phyloP scores from a whole-genome alignment of 1,284 basidiomycete species.

The Ganoderma leucocontextum region DNA sequence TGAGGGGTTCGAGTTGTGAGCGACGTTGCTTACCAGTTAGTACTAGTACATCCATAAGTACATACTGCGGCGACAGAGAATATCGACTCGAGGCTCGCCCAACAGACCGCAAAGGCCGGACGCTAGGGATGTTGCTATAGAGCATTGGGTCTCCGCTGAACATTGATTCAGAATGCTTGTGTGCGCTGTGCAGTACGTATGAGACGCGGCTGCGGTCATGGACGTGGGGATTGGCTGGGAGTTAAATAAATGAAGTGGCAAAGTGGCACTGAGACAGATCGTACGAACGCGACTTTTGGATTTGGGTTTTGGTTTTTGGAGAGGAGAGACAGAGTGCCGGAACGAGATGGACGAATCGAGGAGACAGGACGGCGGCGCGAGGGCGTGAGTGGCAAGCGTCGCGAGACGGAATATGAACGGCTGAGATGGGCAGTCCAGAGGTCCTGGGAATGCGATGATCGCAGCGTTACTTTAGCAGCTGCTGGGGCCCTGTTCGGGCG shows the following conservation, averaged over 20 bases:
- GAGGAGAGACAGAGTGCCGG: conserved; percentile 16
- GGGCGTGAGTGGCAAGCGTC: background rate
- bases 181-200: background rate
- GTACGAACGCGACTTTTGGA: background rate
- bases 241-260: background rate
- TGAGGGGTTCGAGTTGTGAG: background rate
- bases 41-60: background rate
- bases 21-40: background rate
- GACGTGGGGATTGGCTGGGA: background rate
- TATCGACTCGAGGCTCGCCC: background rate
- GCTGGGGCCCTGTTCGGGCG: background rate
- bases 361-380: background rate
- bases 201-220: background rate
- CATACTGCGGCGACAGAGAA: background rate
- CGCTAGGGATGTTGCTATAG: background rate
- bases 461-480: background rate
- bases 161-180: background rate
- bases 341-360: conserved; percentile 14
- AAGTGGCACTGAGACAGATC: conserved; percentile 1
- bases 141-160: background rate
- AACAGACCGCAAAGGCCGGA: background rate
- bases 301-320: conserved; percentile 10
- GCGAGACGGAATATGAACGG: conserved; percentile 6
- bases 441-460: background rate
- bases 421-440: background rate